Conservation (phyloP, 2,329 filamentous ascomycete species). For the Exophiala mesophila region DNA sequence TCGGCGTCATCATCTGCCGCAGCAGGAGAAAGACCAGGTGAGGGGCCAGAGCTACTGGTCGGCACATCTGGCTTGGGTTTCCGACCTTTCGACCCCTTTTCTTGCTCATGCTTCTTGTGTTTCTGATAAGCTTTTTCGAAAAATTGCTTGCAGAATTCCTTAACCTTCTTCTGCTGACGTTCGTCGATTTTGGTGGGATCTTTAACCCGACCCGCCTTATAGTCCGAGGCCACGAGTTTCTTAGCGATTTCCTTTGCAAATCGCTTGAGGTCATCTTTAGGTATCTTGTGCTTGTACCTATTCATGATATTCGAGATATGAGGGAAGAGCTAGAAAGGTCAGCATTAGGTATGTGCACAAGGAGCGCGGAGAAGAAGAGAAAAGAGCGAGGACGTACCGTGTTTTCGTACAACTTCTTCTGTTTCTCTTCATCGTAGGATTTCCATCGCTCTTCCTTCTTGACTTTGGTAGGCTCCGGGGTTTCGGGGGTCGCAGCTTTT, state of each 20-base stretch:
- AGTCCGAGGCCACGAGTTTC: conserved; percentile 86
- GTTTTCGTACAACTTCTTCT: conserved; percentile 92
- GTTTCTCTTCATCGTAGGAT: conserved; percentile 64
- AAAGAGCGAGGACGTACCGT: conserved; percentile 58
- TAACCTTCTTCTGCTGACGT: conserved; percentile 77
- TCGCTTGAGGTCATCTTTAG: conserved; percentile 68
- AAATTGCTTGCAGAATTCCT: conserved; percentile 76
- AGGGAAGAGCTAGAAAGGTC: conserved; percentile 62
- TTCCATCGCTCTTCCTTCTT: conserved; percentile 47
- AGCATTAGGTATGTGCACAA: conserved; percentile 17
- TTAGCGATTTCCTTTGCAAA: conserved; percentile 70
- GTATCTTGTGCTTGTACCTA: conserved; percentile 80
- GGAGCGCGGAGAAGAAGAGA: background rate
- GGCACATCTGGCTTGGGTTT: conserved; percentile 24
- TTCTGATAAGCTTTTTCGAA: conserved; percentile 82
- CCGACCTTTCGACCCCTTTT: conserved; percentile 48
- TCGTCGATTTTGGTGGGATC: conserved; percentile 73
- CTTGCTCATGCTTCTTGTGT: conserved; percentile 63
- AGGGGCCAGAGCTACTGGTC: conserved; percentile 15
- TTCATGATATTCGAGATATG: conserved; percentile 80
- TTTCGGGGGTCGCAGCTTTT: conserved; percentile 55
- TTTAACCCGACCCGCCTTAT: conserved; percentile 79
- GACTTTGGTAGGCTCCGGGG: conserved; percentile 58
- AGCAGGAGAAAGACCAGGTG: conserved; percentile 27
- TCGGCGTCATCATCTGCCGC: conserved; percentile 27